Base-by-base conservation (phyloP, 139 green algal genomes). In the Haematococcus lacustris region DNA sequence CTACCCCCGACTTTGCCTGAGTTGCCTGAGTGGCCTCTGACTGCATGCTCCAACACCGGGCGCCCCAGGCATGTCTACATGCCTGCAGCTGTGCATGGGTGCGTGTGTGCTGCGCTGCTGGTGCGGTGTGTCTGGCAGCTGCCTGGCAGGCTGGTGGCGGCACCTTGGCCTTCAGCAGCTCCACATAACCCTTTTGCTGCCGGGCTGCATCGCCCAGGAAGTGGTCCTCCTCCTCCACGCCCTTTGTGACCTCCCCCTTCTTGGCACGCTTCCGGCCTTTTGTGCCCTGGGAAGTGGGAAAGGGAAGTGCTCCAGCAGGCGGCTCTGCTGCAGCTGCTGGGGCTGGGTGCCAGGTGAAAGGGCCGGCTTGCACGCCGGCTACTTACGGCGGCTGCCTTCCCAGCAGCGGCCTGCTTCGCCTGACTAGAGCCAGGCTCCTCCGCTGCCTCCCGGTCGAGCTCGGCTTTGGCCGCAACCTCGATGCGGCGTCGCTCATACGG, bases 101-200 rank as follows among this genome's bases (percentile, higher is more conserved):
- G n/a, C n/a, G n/a, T n/a, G n/a, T n/a, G n/a, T n/a, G n/a, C n/a
- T n/a, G n/a, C n/a, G n/a, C n/a, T n/a, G n/a, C n/a, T n/a, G n/a
- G n/a, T n/a, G n/a, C n/a, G n/a, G n/a, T n/a, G n/a, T n/a, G n/a
- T n/a, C n/a, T n/a, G n/a, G n/a, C n/a, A n/a, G n/a, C n/a, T n/a
- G n/a, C n/a, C n/a, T n/a, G n/a, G n/a, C n/a, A n/a, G n/a, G n/a
- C n/a, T n/a, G n/a, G n/a, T n/a, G n/a, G n/a, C n/a, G n/a, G 0
- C 59, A 91, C 88, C 89, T 93, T 94, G 78, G 85, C 88, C 62
- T 92, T 93, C 34, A 97, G 84, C 28, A 94, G 79, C 78, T 96
- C 89, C 23, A 92, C 89, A 76, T 84, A 92, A n/a, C n/a, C n/a
- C n/a, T n/a, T n/a, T n/a, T n/a, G n/a, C n/a, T n/a, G n/a, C n/a